Evolutionary conservation across 192 early-diverging fungal genomes (phyloP).

Genomic region (Fimicolochytrium jonesii): DNA sequence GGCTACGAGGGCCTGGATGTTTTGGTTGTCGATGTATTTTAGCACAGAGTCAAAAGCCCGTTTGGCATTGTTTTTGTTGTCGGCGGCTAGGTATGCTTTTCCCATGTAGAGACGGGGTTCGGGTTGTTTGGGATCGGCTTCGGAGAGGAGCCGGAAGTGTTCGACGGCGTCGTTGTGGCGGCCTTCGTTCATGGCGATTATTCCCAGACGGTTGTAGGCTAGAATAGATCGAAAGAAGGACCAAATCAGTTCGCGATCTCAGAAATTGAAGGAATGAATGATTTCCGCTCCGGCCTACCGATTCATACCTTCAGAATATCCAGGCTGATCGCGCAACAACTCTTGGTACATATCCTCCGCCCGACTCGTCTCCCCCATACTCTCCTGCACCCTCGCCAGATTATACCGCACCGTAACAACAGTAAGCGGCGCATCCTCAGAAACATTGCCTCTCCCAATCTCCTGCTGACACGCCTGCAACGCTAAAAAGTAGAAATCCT

Average conservation of each 20-base stretch:
- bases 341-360: constrained; percentile 65
- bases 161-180: constrained; percentile 57
- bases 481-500: too few species aligned
- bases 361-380: constrained; percentile 33
- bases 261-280: too few species aligned
- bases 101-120: constrained; percentile 73
- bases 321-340: constrained; percentile 59
- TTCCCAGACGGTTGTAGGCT: too few species aligned
- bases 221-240: too few species aligned
- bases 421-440: too few species aligned
- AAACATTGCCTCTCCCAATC: too few species aligned
- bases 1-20: constrained; percentile 71
- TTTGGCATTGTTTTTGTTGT: constrained; percentile 62
- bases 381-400: constrained; percentile 41
- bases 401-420: constrained; percentile 69
- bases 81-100: constrained; percentile 54
- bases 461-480: too few species aligned
- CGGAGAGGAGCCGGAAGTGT: constrained; percentile 58
- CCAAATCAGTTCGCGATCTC: too few species aligned
- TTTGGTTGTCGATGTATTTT: constrained; percentile 69
- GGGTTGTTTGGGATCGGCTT: constrained; percentile 55
- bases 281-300: too few species aligned
- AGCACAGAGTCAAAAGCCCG: constrained; percentile 75
- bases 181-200: constrained; percentile 52
- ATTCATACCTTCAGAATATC: constrained; percentile 70